A percentile compares a stretch with the other conserved stretches of the same genome.
phyloP scores from a whole-genome alignment of 2,329 filamentous ascomycete species.

The Aspergillus sp. region DNA sequence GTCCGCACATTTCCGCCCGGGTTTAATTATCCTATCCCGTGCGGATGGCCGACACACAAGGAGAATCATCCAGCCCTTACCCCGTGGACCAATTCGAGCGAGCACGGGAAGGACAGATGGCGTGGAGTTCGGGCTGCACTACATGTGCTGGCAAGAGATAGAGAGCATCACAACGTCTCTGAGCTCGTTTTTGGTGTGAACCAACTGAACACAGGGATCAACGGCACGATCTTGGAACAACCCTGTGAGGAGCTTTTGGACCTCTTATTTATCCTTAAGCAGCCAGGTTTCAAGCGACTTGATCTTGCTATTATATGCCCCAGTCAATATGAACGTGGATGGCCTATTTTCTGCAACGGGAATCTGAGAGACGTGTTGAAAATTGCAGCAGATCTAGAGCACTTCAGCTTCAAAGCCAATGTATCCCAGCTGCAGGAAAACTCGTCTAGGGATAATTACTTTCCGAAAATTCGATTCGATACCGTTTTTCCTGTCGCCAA shows the following conservation, averaged over 20 bases:
- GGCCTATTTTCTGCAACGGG: not conserved
- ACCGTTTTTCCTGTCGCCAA: slow-evolving; percentile 34
- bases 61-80: not conserved
- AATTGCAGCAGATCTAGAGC: not conserved
- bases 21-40: slow-evolving; percentile 45
- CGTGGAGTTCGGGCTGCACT: slow-evolving; percentile 36
- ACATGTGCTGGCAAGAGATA: slow-evolving; percentile 12
- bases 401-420: slow-evolving; percentile 2
- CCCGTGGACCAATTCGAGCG: not conserved
- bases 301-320: slow-evolving; percentile 27
- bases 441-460: too few relatives aligned
- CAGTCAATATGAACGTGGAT: not conserved
- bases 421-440: too few relatives aligned
- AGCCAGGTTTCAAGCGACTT: slow-evolving; percentile 31
- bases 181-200: slow-evolving; percentile 41
- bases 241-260: slow-evolving; percentile 28
- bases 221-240: slow-evolving; percentile 33
- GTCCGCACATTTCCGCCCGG: slow-evolving; percentile 44
- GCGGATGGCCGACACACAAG: slow-evolving; percentile 31
- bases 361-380: not conserved
- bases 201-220: slow-evolving; percentile 34
- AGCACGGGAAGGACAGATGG: slow-evolving; percentile 27
- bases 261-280: slow-evolving; percentile 24
- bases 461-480: slow-evolving; percentile 14
- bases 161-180: slow-evolving; percentile 27